Evolutionary conservation across 2,329 filamentous ascomycete genomes (phyloP), one percentile per base, ranked within the genome.

Genomic region (Fonsecaea erecta): DNA sequence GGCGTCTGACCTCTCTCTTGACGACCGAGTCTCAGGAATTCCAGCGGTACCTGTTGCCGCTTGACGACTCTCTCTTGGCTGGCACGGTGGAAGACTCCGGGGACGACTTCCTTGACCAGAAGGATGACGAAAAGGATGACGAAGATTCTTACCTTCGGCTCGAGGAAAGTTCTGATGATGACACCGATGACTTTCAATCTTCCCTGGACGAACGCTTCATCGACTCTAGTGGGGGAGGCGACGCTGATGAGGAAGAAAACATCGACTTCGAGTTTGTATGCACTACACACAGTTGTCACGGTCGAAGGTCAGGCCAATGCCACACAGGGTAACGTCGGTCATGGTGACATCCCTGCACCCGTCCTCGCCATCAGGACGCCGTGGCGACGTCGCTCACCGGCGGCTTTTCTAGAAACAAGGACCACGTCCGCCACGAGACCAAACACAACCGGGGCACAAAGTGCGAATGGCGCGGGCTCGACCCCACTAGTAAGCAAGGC

Each of bases 251-350:
- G 85, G 89, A 79, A 98, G 95, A 99, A 86, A 95, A 99, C 75
- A 99, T 99, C 79, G 95, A 99, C 84, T 98, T 99, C 82, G 94
- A 98, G 77, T 98, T 98, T 99, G 67, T 99, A 99, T 81, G 95
- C 95, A 30, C 84, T 99, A 64, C 95, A 98, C 77, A 99, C 94
- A 1, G 99, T 99, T 75, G 91, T 97, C 70, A 98, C 95, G 0
- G 95, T 99, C 54, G 95, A 99, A 79, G 95, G 95, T 30, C 95
- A 99, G 79, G 95, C 95, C 68, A 99, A 98, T 82, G 95, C 95
- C 65, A 96, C 92, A 35, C 99, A 99, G 80, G 95, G 95, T 58
- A 95, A 99, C 75, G n/a, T n/a, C n/a, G n/a, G 98, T 94, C 14
- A 99, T 99, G 95, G 94, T 98, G 60, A n/a, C n/a, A n/a, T n/a